Evolutionary conservation across 148 eudicot genomes (phyloP), one percentile per base, ranked within the genome.

Genomic region (Dianthus caryophyllus): DNA sequence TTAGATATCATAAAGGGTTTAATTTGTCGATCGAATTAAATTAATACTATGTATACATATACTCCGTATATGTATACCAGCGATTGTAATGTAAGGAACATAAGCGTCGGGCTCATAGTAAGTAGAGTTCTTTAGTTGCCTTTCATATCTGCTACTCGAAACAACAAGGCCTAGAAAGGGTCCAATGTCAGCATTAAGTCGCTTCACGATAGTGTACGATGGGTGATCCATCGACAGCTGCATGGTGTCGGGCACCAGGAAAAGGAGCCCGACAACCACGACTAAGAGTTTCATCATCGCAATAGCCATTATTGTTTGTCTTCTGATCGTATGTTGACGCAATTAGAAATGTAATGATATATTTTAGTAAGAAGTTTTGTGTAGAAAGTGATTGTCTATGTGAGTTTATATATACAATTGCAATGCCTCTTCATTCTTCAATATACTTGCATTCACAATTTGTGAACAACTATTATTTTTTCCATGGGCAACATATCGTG

Each of bases 241-340:
- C 41, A 49, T 71, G 61, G 74, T 50, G 65, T 71, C 68, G 43
- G 74, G 74, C 41, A 71, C 74, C 68, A 62, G 8, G 25, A 52
- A 46, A 0, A 71, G 67, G 68, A 71, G 53, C 74, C 74, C 74
- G 43, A 71, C 52, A 6, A 71, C 27, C 68, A 71, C 6, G 5
- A 18, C 20, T 12, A 30, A 41, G 26, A 62, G 54, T 26, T 62
- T 71, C 68, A 65, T 71, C 61, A 65, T 62, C 36, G 41, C 14
- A n/a, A 0, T 16, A 2, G 46, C 60, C 61, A 52, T 54, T 24
- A 33, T 54, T 9, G 20, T 31, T 3, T 3, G 38, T 36, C 36
- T 33, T 18, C 10, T 8, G 38, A 33, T 7, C 38, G 38, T 33
- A 6, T 33, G 46, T 60, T 53, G 16, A 33, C 36, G 33, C 39